A percentile compares a stretch with the other conserved stretches of the same genome.
Conservation (phyloP, 2,329 filamentous ascomycete species). For the Phaeosphaeriaceae sp. region DNA sequence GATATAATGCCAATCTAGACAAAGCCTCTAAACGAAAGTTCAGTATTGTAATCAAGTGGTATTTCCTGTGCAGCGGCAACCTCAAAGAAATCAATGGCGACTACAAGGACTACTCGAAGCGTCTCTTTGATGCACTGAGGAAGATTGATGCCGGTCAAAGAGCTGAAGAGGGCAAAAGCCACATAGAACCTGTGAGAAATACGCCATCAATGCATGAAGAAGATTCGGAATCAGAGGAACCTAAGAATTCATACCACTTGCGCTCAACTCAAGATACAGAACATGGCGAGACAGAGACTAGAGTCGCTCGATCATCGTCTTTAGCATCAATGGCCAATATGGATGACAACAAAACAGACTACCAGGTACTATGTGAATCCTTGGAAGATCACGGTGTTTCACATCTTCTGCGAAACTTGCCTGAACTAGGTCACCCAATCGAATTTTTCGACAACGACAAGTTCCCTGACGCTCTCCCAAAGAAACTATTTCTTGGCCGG, state of each 20-base stretch:
- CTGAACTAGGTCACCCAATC: constrained; percentile 6
- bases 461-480: constrained; percentile 7
- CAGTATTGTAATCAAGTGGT: constrained; percentile 10
- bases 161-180: not conserved
- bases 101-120: constrained; percentile 5
- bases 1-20: not conserved
- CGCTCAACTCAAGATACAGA: not conserved
- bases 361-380: constrained; percentile 4
- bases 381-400: constrained; percentile 4
- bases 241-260: constrained; percentile 3
- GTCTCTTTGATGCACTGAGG: constrained; percentile 2
- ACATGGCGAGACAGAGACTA: not conserved
- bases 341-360: constrained; percentile 6
- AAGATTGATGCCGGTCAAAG: constrained; percentile 1
- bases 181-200: not conserved
- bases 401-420: constrained; percentile 16
- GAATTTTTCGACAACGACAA: constrained; percentile 13
- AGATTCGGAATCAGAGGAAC: constrained; percentile 12
- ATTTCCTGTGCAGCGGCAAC: not conserved
- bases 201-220: constrained; percentile 7
- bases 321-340: not conserved
- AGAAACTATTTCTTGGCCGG: constrained; percentile 16
- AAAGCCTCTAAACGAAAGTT: constrained; percentile 4
- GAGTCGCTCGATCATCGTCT: too few relatives aligned
- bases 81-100: not conserved